Base-by-base conservation (phyloP, 306 rosid genomes). In the Cucurbita maxima region DNA sequence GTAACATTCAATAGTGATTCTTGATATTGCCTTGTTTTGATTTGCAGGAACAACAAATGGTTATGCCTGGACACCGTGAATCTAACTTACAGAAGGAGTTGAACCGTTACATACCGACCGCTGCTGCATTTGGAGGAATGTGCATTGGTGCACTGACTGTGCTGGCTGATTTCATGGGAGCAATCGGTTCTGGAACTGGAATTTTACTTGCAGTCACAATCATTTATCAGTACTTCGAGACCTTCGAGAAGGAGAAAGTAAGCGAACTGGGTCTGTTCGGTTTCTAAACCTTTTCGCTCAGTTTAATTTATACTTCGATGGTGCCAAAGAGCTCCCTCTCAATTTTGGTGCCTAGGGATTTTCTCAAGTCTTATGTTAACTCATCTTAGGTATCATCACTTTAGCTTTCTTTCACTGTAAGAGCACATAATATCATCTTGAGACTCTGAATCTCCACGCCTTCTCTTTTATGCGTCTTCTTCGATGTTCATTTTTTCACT, bases 41-140 rank as follows among this genome's bases (percentile, higher is more conserved):
- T 53, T 40, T 72, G 53, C 96, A 92, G 98, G 98, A 92, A 76
- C 98, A 92, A 88, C 98, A 92, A 92, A 92, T 92, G 98, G 98
- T 92, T 58, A 92, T 92, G 98, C 98, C 98, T 5, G 98, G 96
- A 48, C 98, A 92, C 75, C 92, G 98, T 34, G 98, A 92, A 75
- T 90, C 96, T 6, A 92, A 92, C 81, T 78, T 92, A 76, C 98
- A 92, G 86, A 92, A 87, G 70, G 98, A 92, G 77, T 82, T 90
- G 71, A 92, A 92, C 87, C 91, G 98, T 53, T 92, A 92, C 82
- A 92, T 92, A 45, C 98, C 98, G 72, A 92, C 98, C 0, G 98
- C 98, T 0, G 98, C 98, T 5, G 98, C 98, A 55, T 92, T 92
- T 1, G 98, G 98, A 82, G 98, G 98, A 78, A 84, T 92, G 40